A percentile compares a stretch with the other conserved stretches of the same genome.
phyloP scores from a whole-genome alignment of 106 monocot genomes.

The Allium fistulosum region DNA sequence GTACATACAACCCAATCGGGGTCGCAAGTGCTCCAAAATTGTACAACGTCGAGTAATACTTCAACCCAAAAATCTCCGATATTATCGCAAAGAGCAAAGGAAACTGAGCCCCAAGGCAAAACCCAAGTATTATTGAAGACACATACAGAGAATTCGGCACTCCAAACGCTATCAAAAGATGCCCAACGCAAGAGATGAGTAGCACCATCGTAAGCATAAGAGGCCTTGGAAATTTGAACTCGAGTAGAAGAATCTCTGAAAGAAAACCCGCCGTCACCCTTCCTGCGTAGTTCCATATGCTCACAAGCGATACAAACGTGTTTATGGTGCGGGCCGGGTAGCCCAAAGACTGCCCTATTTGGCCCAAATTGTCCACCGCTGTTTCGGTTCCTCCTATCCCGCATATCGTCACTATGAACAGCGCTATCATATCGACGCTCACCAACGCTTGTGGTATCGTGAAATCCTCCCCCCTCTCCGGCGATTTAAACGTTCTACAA shows the following conservation, averaged over 20 bases:
- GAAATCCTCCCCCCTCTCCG: constrained; percentile 45
- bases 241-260: constrained; percentile 53
- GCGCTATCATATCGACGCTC: constrained; percentile 71
- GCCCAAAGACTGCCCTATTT: constrained; percentile 73
- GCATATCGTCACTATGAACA: constrained; percentile 57
- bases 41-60: constrained; percentile 77
- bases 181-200: constrained; percentile 46
- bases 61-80: constrained; percentile 85
- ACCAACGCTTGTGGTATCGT: constrained; percentile 43
- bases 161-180: constrained; percentile 69
- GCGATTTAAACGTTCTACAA: constrained; percentile 4
- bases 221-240: constrained; percentile 55
- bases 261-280: constrained; percentile 51
- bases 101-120: constrained; percentile 75
- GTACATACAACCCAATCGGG: constrained; percentile 60
- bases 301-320: constrained; percentile 80
- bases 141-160: constrained; percentile 52
- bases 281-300: constrained; percentile 76
- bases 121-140: constrained; percentile 67
- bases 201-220: constrained; percentile 40
- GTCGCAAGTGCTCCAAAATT: constrained; percentile 63
- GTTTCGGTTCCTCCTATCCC: constrained; percentile 76
- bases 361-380: constrained; percentile 93
- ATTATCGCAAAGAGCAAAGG: constrained; percentile 69
- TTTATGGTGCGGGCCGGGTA: constrained; percentile 37